Base-by-base conservation (phyloP, 768 basidiomycete genomes). In the Gyrodon lividus region DNA sequence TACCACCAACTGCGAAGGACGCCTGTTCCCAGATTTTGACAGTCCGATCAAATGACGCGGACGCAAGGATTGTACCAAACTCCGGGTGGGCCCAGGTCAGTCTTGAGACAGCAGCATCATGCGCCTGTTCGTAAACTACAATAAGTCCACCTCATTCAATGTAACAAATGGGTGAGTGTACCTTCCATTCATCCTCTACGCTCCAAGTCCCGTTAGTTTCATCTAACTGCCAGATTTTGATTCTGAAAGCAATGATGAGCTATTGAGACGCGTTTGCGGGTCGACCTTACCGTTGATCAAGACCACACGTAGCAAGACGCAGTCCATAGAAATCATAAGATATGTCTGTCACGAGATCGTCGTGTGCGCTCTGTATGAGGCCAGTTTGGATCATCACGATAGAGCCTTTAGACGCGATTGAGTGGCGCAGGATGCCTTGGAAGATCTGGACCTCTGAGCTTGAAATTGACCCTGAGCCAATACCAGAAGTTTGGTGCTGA, bases 41-140 rank as follows among this genome's bases (percentile, higher is more conserved):
- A 0, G 89, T 89, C 22, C 95, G 80, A 70, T 98, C 96, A 61
- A 94, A 93, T 2, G 89, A 92, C 5, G 84, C 82, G 4, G 89
- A 91, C 0, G 92, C 92, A 49, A 98, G 75, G 46, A 97, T 81
- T 2, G 84, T 81, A 4, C 93, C 95, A 52, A 93, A 94, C 68
- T 94, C 87, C 5, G 96, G 93, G 64, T 95, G 93, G 1, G 92
- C 92, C 90, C 93, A 98, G 46, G 81, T 81, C 13, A 97, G 60
- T 66, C 80, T 86, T 7, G 92, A 82, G 33, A 97, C 78, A 0
- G 95, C 84, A 14, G 93, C 93, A 61, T 96, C 92, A 66, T 98
- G 95, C n/a, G 95, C 96, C 91, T 96, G 60, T 13, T 46, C n/a
- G 33, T 46, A 43, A 52, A 47, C 31, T 42, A n/a, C 1, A 1